Evolutionary conservation across 2,329 filamentous ascomycete genomes (phyloP), one percentile per base, ranked within the genome.

Genomic region (Tolypocladium ophioglossoides): DNA sequence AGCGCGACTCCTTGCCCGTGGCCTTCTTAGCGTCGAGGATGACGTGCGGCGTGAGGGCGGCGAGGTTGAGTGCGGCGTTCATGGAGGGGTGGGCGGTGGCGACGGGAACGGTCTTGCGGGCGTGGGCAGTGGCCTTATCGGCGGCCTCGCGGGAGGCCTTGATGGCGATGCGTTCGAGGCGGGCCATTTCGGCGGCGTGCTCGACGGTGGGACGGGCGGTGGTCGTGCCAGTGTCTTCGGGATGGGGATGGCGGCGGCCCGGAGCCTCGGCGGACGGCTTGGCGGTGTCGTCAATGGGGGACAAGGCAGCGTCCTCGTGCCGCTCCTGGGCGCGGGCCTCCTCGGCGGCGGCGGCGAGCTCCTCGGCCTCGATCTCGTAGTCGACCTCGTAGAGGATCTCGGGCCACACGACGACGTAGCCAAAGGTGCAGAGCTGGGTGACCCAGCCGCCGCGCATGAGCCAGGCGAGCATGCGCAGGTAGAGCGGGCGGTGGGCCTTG

Each of bases 391-490:
- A 85, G 62, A 94, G 84, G 58, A 95, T 87, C 65, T 92, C 86
- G 2, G 87, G 84, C 70, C 85, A 86, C 44, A 94, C 87, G 51
- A 92, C 82, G 46, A 97, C 83, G 76, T 94, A 95, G 14, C 87
- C 89, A 68, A 95, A 96, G 0, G 90, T 94, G 58, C 91, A 88
- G 7, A 99, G 78, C 68, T 96, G 91, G 0, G 89, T 95, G 1
- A 96, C 91, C 88, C 94, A 96, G 16, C 90, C 91, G 49, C 90
- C 87, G 41, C 91, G 84, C 74, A 97, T 84, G 10, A 99, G 79
- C 90, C 92, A 99, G 24, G 90, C 91, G 30, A 99, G 76, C 69
- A 97, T 95, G 37, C 89, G 82, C 69, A 97, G 86, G 68, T 96
- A 99, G 2, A 85, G 84, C 8, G 86, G 84, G 46, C 92, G 87